Evolutionary conservation across 805 yeast genomes (phyloP), one percentile per base, ranked within the genome.

Genomic region (Kodamaea leandrae): DNA sequence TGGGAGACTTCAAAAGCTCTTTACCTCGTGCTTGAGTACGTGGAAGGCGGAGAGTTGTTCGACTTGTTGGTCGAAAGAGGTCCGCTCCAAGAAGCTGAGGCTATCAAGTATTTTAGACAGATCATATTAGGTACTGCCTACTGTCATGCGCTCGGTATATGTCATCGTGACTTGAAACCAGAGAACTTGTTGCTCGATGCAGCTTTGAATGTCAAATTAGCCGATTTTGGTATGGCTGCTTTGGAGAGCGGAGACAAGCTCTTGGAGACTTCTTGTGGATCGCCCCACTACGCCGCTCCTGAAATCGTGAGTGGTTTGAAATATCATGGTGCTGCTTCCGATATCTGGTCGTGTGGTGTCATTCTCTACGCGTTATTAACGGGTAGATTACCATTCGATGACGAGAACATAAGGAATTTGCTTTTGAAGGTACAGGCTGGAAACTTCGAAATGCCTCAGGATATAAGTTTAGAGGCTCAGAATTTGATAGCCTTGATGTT

Each of bases 1-100:
- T 93, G 98, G 98, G 99, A 93, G 63, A 91, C 95, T 50, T 83
- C 88, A 50, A 88, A 87, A 56, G 96, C 91, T 45, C 71, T 93
- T 43, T 86, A 82, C 54, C 61, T 86, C 49, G 88, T 86, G 12
- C 64, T 86, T 37, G 95, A 86, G 57, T 86, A 84, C 58, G 91
- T 86, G 23, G 90, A 86, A 60, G 91, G 93, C n/a, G 95, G 95
- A 44, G 95, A 86, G 61, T 64, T 86, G 41, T 86, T 86, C 51
- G 93, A 86, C 54, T 72, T 81, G 46, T 65, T 86, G 41, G 88
- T 85, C 4, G 78, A 75, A 50, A 75, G 77, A 47, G 93, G 91
- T 4, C 83, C 83, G 18, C 62, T 86, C 35, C 75, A 78, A 21
- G 93, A 86, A 61, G 58, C 62, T n/a, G 85, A 82, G 56, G 91